Conservation (phyloP, 2,329 filamentous ascomycete genomes). For the Diplodia intermedia region DNA sequence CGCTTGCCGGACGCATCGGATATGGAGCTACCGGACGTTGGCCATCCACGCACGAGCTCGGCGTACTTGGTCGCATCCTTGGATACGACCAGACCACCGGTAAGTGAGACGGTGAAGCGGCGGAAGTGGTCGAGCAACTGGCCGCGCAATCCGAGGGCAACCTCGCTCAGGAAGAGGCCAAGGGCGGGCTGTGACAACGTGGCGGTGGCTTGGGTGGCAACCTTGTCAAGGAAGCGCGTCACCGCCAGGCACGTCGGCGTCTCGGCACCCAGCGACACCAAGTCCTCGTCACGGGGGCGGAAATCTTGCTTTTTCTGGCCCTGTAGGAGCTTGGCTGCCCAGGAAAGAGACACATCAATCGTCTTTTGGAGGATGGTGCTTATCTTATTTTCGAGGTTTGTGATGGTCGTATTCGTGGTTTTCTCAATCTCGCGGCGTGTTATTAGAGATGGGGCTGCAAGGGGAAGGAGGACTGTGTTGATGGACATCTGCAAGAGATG, state of each 20-base stretch:
- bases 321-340: slow-evolving; percentile 73
- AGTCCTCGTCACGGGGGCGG: slow-evolving; percentile 79
- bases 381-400: slow-evolving; percentile 84
- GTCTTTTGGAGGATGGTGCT: slow-evolving; percentile 72
- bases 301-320: slow-evolving; percentile 90
- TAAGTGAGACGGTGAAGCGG: slow-evolving; percentile 89
- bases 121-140: slow-evolving; percentile 93
- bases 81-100: slow-evolving; percentile 91
- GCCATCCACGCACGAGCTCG: slow-evolving; percentile 83
- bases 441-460: slow-evolving; percentile 88
- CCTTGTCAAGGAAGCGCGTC: slow-evolving; percentile 75
- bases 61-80: slow-evolving; percentile 96
- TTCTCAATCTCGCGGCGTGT: slow-evolving; percentile 90
- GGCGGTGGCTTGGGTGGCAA: slow-evolving; percentile 67
- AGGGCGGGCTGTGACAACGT: slow-evolving; percentile 86
- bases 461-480: slow-evolving; percentile 84
- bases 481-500: slow-evolving; percentile 94
- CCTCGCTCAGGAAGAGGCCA: slow-evolving; percentile 80
- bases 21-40: slow-evolving; percentile 56
- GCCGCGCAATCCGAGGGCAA: slow-evolving; percentile 77
- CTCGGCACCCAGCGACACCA: slow-evolving; percentile 52
- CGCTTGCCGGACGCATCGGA: slow-evolving; percentile 66
- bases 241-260: slow-evolving; percentile 85
- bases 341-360: slow-evolving; percentile 76
- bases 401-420: slow-evolving; percentile 73